Base-by-base conservation (phyloP, 768 basidiomycete genomes). In the Naganishia antarctica region DNA sequence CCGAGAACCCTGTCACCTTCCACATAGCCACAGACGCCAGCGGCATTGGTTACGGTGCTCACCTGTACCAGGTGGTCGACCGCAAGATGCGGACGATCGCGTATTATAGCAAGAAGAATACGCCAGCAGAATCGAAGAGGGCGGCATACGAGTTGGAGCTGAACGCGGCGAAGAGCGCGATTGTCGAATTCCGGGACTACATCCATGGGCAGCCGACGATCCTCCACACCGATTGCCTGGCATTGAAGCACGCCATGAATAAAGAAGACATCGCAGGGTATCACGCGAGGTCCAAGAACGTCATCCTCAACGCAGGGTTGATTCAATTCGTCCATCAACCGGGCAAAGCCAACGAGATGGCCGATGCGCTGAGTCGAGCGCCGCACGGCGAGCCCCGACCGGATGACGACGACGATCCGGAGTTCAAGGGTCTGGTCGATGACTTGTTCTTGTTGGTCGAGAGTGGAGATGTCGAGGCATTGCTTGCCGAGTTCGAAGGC, bases 1-100 rank as follows among this genome's bases (percentile, higher is more conserved):
- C 77, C 0, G 49, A 4, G 8, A 71, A 70, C n/a, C 37, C 37
- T 8, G 16, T 40, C 37, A 7, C 37, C 7, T 77, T 69, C 65
- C 58, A 50, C 34, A 41, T 62, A 15, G 51, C 60, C 16, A 57
- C 40, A 16, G 60, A 68, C 29, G 64, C 59, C 5, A 50, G 60
- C 2, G 46, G 37, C 18, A 25, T 43, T 16, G 65, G 67, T 18
- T 66, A 65, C 43, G 59, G 65, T 1, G 59, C 29, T 4, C 60
- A 53, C 13, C 41, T 66, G 21, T 29, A 28, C 15, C 67, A 68
- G 47, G 29, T 11, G 5, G 43, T 41, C 26, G 7, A 34, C 12
- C 26, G 25, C 4, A 23, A 46, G 4, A 28, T 6, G 21, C 8
- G 12, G 9, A 46, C 41, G 4, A 60, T 68, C 23, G 40, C 40